Conservation (phyloP, 1,284 basidiomycete species). For the Ceratobasidium sp. region DNA sequence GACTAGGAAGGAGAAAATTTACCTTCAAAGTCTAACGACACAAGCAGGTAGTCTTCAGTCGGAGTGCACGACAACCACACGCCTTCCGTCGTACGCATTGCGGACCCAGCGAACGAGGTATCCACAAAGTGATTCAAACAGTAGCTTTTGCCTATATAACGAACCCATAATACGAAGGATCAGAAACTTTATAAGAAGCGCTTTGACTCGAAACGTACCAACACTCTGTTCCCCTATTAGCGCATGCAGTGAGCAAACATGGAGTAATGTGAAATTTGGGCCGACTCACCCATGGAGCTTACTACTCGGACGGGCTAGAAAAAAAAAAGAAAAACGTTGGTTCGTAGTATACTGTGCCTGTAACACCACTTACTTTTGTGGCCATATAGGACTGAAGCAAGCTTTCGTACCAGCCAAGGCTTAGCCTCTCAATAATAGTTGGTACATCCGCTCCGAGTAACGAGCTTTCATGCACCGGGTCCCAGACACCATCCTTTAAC, state of each 20-base stretch:
- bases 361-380: slow-evolving; percentile 63
- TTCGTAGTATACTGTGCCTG: slow-evolving; percentile 58
- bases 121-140: slow-evolving; percentile 74
- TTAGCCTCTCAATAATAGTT: slow-evolving; percentile 67
- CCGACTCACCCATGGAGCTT: slow-evolving; percentile 73
- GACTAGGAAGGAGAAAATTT: background rate
- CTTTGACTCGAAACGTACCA: slow-evolving; percentile 60
- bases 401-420: slow-evolving; percentile 77
- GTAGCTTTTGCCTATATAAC: slow-evolving; percentile 54
- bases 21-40: slow-evolving; percentile 77
- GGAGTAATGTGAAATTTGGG: slow-evolving; percentile 69
- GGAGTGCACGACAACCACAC: slow-evolving; percentile 77
- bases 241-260: slow-evolving; percentile 50
- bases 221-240: slow-evolving; percentile 70
- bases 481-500: slow-evolving; percentile 72
- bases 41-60: slow-evolving; percentile 67
- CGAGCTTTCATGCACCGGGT: slow-evolving; percentile 66
- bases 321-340: slow-evolving; percentile 62
- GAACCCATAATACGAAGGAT: background rate
- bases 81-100: slow-evolving; percentile 73
- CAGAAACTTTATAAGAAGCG: background rate
- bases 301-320: slow-evolving; percentile 70
- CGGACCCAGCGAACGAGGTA: slow-evolving; percentile 75
- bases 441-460: slow-evolving; percentile 72
- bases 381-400: slow-evolving; percentile 75